phyloP scores from a whole-genome alignment of 805 yeast genomes.

The Groenewaldozyma tartarivorans region DNA sequence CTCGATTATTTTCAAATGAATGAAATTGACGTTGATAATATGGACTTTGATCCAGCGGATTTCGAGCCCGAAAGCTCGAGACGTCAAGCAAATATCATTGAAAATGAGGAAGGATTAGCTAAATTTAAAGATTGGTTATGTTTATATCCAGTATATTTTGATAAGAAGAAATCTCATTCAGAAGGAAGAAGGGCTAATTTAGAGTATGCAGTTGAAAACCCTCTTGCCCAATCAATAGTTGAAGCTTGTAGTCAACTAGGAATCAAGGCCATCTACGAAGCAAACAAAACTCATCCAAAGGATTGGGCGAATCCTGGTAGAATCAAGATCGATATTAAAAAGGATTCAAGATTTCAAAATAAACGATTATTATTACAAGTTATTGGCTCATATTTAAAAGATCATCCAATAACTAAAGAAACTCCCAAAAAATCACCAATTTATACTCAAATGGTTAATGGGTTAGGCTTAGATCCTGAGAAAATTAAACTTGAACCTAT shows the following conservation, averaged over 20 bases:
- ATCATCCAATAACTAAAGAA: conserved; percentile 59
- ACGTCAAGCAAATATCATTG: conserved; percentile 21
- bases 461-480: conserved; percentile 11
- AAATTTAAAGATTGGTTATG: conserved; percentile 57
- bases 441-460: conserved; percentile 13
- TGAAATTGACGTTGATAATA: conserved; percentile 64
- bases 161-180: conserved; percentile 57
- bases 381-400: conserved; percentile 51
- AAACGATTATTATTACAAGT: conserved; percentile 59
- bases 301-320: conserved; percentile 98
- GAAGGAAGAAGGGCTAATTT: conserved; percentile 77
- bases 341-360: conserved; percentile 29
- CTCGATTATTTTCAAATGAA: conserved; percentile 33
- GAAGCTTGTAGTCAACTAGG: conserved; percentile 50
- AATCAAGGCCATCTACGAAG: conserved; percentile 29
- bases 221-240: conserved; percentile 71
- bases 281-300: conserved; percentile 87
- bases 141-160: conserved; percentile 90
- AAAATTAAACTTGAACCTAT: conserved; percentile 30
- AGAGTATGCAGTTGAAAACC: conserved; percentile 70
- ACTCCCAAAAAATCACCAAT: conserved; percentile 45
- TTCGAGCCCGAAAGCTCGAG: conserved; percentile 50
- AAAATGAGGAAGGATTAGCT: conserved; percentile 51
- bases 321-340: conserved; percentile 63
- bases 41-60: conserved; percentile 91